Conservation (phyloP, 2,329 filamentous ascomycete species). For the Ophiostoma ips region DNA sequence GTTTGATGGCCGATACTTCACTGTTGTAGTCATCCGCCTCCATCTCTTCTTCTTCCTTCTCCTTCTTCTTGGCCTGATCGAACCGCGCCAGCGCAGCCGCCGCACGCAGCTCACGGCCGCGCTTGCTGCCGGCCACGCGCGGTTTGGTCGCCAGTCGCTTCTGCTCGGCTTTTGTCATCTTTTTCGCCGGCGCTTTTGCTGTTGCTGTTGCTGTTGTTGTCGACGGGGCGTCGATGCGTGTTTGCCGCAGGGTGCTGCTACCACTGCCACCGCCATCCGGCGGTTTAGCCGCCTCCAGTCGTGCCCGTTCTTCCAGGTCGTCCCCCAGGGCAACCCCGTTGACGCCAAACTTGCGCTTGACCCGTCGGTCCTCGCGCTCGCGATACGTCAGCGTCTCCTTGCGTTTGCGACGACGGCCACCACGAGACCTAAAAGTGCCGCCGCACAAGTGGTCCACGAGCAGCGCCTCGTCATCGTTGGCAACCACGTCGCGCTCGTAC, state of each 20-base stretch:
- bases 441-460: conserved; percentile 65
- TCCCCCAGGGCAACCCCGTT: conserved; percentile 56
- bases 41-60: conserved; percentile 21
- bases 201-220: conserved; percentile 22
- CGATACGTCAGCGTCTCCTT: conserved; percentile 52
- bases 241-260: not conserved
- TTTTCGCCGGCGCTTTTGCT: conserved; percentile 23
- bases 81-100: conserved; percentile 66
- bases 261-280: not conserved
- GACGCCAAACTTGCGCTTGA: conserved; percentile 62
- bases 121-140: conserved; percentile 57
- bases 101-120: conserved; percentile 62
- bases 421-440: conserved; percentile 56
- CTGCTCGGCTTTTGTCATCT: not conserved
- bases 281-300: conserved; percentile 35
- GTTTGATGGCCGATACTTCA: conserved; percentile 16
- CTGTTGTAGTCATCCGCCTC: conserved; percentile 23
- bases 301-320: conserved; percentile 50
- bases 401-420: conserved; percentile 24
- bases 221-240: no score
- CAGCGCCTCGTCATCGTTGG: conserved; percentile 25
- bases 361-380: conserved; percentile 58
- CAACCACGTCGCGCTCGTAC: conserved; percentile 39
- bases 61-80: conserved; percentile 35
- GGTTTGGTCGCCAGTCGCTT: conserved; percentile 51